Evolutionary conservation across 441 rosid species (phyloP).

Genomic region (Aleurites moluccanus): DNA sequence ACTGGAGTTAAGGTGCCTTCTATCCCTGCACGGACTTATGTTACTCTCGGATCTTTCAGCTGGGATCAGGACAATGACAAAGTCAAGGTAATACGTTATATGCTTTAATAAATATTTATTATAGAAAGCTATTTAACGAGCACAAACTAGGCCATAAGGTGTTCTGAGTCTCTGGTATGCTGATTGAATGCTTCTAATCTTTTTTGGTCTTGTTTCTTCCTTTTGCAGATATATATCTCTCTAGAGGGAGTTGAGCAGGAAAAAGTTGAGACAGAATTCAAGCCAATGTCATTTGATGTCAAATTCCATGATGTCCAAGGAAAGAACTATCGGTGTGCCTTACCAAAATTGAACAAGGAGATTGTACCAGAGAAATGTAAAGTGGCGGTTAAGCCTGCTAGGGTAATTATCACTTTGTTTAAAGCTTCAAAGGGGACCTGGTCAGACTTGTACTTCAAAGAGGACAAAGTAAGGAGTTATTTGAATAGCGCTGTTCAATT

Average conservation of each 20-base stretch:
- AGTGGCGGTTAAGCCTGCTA: constrained; percentile 69
- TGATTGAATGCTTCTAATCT: background rate
- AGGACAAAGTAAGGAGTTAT: constrained; percentile 62
- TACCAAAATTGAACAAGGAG: constrained; percentile 71
- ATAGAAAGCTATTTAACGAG: background rate
- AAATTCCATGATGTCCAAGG: constrained; percentile 81
- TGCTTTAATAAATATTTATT: background rate
- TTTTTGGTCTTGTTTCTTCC: background rate
- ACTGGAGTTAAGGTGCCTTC: constrained; percentile 43
- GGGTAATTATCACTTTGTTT: constrained; percentile 60
- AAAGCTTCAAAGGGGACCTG: constrained; percentile 83
- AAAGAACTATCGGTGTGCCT: constrained; percentile 70
- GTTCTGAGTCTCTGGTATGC: background rate
- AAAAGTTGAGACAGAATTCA: constrained; percentile 67
- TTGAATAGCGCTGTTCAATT: background rate
- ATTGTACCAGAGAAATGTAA: constrained; percentile 77
- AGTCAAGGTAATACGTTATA: constrained; percentile 60
- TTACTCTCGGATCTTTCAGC: constrained; percentile 71
- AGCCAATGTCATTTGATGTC: constrained; percentile 58
- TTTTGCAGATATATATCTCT: constrained; percentile 59
- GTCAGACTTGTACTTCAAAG: constrained; percentile 86
- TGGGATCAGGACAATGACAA: constrained; percentile 96
- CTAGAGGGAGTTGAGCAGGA: constrained; percentile 74
- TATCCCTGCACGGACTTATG: constrained; percentile 40
- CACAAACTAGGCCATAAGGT: no score